A percentile compares a stretch with the other conserved stretches of the same genome.
phyloP scores from a whole-genome alignment of 192 early-diverging fungal genomes.

The Rhizoclosmatium sp. region DNA sequence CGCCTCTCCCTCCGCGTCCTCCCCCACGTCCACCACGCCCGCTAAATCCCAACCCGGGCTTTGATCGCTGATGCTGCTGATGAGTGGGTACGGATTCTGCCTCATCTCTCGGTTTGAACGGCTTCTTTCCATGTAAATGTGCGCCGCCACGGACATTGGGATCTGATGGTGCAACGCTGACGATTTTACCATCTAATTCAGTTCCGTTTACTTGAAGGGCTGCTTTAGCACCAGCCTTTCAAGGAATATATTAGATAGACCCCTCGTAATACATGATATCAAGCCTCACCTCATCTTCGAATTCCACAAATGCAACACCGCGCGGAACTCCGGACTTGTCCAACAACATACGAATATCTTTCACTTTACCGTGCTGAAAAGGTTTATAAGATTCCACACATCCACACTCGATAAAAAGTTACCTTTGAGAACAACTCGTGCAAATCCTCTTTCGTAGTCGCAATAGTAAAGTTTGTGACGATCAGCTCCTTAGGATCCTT shows the following conservation, averaged over 20 bases:
- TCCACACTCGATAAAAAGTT: neutral
- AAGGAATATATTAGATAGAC: neutral
- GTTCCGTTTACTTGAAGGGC: constrained; percentile 52
- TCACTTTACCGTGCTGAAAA: constrained; percentile 49
- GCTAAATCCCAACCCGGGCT: constrained; percentile 13
- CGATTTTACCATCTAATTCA: constrained; percentile 40
- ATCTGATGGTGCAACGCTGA: constrained; percentile 55
- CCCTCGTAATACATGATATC: neutral
- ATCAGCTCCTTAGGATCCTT: constrained; percentile 51
- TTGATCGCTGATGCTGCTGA: neutral
- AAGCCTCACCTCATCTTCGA: constrained; percentile 46
- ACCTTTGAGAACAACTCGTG: constrained; percentile 39
- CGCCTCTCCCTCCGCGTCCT: constrained; percentile 4
- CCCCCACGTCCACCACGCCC: constrained; percentile 16
- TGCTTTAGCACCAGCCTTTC: constrained; percentile 38
- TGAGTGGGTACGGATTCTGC: neutral
- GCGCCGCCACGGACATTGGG: constrained; percentile 45
- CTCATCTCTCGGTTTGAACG: neutral
- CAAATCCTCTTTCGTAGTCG: constrained; percentile 46
- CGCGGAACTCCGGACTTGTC: constrained; percentile 33
- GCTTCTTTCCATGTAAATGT: constrained; percentile 1
- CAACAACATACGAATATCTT: constrained; percentile 46
- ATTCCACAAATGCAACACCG: constrained; percentile 55
- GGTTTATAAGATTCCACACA: neutral
- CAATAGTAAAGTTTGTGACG: constrained; percentile 53